These are phyloP conservation scores for Penicillium steckii DNA, from an alignment of 495 filamentous ascomycete genomes.

Conservation along the genomic window DNA sequence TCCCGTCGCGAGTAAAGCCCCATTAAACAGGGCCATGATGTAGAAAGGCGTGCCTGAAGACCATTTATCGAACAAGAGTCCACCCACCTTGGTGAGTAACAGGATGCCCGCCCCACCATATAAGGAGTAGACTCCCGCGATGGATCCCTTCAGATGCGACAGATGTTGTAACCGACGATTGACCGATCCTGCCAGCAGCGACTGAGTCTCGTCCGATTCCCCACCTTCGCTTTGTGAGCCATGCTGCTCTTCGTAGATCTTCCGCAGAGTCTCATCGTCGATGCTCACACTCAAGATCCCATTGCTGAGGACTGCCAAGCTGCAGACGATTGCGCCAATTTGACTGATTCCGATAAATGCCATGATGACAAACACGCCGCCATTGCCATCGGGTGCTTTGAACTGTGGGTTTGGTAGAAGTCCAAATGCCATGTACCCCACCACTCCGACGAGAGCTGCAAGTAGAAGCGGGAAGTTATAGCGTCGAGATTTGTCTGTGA, in stretches of 20 bases:
- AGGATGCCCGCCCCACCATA: constrained; percentile 90
- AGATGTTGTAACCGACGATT: constrained; percentile 28
- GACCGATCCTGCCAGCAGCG: constrained; percentile 26
- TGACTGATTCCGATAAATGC: constrained; percentile 82
- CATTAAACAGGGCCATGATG: constrained; percentile 89
- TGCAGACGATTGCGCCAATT: constrained; percentile 94
- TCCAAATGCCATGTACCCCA: constrained; percentile 74
- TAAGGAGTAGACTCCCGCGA: constrained; percentile 90
- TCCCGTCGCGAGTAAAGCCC: constrained; percentile 58
- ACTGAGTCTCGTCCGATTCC: constrained; percentile 31
- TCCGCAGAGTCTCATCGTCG: constrained; percentile 33
- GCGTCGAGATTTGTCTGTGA: constrained; percentile 58
- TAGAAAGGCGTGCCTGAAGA: constrained; percentile 80
- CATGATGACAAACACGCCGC: constrained; percentile 71
- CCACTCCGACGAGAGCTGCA: constrained; percentile 67
- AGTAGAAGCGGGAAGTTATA: constrained; percentile 73
- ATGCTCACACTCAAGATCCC: constrained; percentile 59
- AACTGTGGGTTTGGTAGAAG: constrained; percentile 67
- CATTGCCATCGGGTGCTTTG: constrained; percentile 53
- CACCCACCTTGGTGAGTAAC: constrained; percentile 89
- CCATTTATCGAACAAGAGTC: constrained; percentile 71
- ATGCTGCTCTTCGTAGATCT: constrained; percentile 29
- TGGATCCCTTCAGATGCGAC: constrained; percentile 78
- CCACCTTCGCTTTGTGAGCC: constrained; percentile 12
- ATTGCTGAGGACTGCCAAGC: constrained; percentile 76